Evolutionary conservation across 768 basidiomycete genomes (phyloP).

Genomic region (Sistotremastrum niveocremeum): DNA sequence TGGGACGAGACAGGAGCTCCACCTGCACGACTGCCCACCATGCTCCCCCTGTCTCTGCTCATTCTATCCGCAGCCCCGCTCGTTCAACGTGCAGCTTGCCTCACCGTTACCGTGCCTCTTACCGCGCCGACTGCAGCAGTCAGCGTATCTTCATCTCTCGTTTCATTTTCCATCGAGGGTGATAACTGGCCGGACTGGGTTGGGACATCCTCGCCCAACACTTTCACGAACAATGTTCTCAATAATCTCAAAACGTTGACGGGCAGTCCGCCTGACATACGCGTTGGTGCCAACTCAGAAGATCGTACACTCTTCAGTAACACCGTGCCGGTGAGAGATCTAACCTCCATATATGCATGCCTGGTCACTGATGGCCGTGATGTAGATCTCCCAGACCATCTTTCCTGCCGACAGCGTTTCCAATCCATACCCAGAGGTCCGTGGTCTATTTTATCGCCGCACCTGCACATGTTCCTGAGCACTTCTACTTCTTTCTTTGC

Average conservation of each 20-base stretch:
- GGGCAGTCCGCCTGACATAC: slow-evolving; percentile 38
- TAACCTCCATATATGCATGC: not conserved
- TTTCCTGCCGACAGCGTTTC: slow-evolving; percentile 36
- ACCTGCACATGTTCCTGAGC: too few species aligned
- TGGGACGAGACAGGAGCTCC: too few species aligned
- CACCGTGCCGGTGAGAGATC: slow-evolving; percentile 26
- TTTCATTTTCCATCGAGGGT: slow-evolving; percentile 59
- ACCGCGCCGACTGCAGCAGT: slow-evolving; percentile 22
- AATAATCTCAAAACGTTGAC: slow-evolving; percentile 40
- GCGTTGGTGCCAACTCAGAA: slow-evolving; percentile 45
- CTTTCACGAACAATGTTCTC: slow-evolving; percentile 48
- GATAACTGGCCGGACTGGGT: slow-evolving; percentile 61
- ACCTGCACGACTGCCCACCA: too few species aligned
- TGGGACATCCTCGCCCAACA: slow-evolving; percentile 35
- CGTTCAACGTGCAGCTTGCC: too few species aligned
- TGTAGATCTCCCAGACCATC: slow-evolving; percentile 29
- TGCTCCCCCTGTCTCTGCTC: not conserved
- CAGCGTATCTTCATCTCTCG: slow-evolving; percentile 29
- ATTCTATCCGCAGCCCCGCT: not conserved
- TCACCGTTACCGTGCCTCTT: slow-evolving; percentile 28
- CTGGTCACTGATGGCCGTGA: not conserved
- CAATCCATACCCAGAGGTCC: slow-evolving; percentile 46
- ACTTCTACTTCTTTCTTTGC: too few species aligned
- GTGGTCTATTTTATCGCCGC: too few species aligned
- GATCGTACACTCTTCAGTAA: slow-evolving; percentile 46